These are phyloP conservation scores for Boletus albobrunnescens DNA, from an alignment of 1,284 basidiomycete species.

Conservation along the genomic window DNA sequence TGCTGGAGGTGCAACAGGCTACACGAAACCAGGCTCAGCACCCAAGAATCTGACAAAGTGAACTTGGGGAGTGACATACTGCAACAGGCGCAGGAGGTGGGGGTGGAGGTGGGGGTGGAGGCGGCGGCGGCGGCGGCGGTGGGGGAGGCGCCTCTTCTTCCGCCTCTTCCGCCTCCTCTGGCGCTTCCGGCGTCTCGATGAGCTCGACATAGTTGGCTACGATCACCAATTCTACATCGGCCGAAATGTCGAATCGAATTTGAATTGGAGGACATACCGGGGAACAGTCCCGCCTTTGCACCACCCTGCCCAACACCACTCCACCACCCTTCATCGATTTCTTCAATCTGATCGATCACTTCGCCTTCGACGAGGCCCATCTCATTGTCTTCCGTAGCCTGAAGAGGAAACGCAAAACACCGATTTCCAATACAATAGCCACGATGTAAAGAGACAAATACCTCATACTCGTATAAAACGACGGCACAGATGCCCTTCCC, in stretches of 20 bases:
- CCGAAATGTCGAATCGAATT: too few relatives aligned
- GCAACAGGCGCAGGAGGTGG: slow-evolving; percentile 42
- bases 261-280: slow-evolving; percentile 45
- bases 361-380: slow-evolving; percentile 79
- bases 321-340: slow-evolving; percentile 88
- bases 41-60: too few relatives aligned
- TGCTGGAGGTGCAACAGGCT: slow-evolving; percentile 42
- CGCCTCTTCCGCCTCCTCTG: slow-evolving; percentile 35
- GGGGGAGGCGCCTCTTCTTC: slow-evolving; percentile 35
- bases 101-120: slow-evolving; percentile 38
- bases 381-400: slow-evolving; percentile 83
- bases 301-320: slow-evolving; percentile 65
- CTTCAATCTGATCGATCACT: slow-evolving; percentile 75
- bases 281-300: slow-evolving; percentile 67
- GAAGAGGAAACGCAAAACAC: background rate
- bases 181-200: slow-evolving; percentile 45
- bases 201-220: slow-evolving; percentile 80
- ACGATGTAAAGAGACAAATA: slow-evolving; percentile 21
- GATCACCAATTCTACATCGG: background rate
- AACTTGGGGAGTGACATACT: slow-evolving; percentile 16
- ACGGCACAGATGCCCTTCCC: slow-evolving; percentile 58
- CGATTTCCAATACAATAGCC: background rate
- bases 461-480: slow-evolving; percentile 78
- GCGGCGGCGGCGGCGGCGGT: slow-evolving; percentile 23
- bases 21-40: slow-evolving; percentile 15